Evolutionary conservation across 768 basidiomycete genomes (phyloP).

Genomic region (Phlebiopsis gigantea): DNA sequence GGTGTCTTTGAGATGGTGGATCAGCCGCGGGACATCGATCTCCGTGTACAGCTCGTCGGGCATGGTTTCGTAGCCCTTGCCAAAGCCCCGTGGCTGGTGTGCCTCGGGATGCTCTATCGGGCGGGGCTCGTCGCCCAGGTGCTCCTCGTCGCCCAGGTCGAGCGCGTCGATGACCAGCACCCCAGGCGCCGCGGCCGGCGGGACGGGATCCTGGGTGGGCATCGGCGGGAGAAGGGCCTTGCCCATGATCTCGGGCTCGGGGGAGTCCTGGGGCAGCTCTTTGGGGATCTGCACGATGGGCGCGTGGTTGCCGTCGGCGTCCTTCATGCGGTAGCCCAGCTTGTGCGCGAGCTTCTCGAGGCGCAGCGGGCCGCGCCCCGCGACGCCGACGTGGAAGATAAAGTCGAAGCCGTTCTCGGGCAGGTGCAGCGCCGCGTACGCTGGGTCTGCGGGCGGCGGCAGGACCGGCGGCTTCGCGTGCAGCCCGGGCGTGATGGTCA

Average conservation of each 20-base stretch:
- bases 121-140: background rate
- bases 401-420: conserved; percentile 60
- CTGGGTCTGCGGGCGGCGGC: conserved; percentile 31
- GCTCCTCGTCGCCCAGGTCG: background rate
- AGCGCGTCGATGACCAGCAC: conserved; percentile 9
- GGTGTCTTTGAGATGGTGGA: conserved; percentile 47
- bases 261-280: conserved; percentile 35
- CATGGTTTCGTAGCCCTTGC: conserved; percentile 45
- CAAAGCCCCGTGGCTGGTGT: conserved; percentile 24
- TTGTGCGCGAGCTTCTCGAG: conserved; percentile 65
- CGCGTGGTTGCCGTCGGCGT: conserved; percentile 53
- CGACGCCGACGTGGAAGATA: conserved; percentile 67
- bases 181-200: background rate
- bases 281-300: conserved; percentile 32
- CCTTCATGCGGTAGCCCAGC: conserved; percentile 66
- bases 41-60: conserved; percentile 55
- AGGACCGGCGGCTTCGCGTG: conserved; percentile 56
- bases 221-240: background rate
- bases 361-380: conserved; percentile 61
- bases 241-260: conserved; percentile 24
- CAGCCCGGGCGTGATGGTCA: conserved; percentile 49
- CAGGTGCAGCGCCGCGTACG: conserved; percentile 33
- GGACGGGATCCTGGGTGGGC: background rate
- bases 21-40: conserved; percentile 52
- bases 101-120: conserved; percentile 9